Evolutionary conservation across 2,329 filamentous ascomycete species (phyloP).

Genomic region (Fusarium succisae): DNA sequence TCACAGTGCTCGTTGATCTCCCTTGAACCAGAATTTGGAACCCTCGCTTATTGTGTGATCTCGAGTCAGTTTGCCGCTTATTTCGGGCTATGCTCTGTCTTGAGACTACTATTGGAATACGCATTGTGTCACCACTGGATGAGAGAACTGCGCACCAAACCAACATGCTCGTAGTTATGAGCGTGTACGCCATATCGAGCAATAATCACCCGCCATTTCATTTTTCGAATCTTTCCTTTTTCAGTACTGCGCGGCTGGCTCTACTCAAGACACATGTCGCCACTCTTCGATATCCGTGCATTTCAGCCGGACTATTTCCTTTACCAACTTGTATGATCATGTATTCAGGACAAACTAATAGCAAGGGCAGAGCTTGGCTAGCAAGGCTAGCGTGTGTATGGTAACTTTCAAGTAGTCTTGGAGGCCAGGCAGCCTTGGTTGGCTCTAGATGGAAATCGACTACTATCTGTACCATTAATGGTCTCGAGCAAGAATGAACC

Average conservation of each 20-base stretch:
- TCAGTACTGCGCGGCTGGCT: not conserved
- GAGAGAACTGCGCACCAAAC: constrained; percentile 14
- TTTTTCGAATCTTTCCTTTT: constrained; percentile 20
- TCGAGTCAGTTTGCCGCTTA: not conserved
- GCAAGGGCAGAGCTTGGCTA: not conserved
- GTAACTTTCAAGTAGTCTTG: constrained; percentile 2
- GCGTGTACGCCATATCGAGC: not conserved
- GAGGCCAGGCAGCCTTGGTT: constrained; percentile 1
- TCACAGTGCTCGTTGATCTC: not conserved
- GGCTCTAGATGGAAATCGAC: not conserved
- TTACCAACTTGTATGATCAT: not conserved
- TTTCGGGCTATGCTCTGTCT: constrained; percentile 1
- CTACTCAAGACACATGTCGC: not conserved
- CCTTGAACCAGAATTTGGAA: not conserved
- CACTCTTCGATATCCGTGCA: not conserved
- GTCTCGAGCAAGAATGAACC: not conserved
- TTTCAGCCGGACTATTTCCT: not conserved
- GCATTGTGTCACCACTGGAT: constrained; percentile 2
- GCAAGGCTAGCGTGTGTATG: not conserved
- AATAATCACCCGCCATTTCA: not conserved
- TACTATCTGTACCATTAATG: not conserved
- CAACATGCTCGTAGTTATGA: not conserved
- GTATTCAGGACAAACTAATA: not conserved
- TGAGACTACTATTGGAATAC: constrained; percentile 25
- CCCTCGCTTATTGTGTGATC: not conserved